Base-by-base conservation (phyloP, 257 asterid species). In the Cynanchum wilfordii region DNA sequence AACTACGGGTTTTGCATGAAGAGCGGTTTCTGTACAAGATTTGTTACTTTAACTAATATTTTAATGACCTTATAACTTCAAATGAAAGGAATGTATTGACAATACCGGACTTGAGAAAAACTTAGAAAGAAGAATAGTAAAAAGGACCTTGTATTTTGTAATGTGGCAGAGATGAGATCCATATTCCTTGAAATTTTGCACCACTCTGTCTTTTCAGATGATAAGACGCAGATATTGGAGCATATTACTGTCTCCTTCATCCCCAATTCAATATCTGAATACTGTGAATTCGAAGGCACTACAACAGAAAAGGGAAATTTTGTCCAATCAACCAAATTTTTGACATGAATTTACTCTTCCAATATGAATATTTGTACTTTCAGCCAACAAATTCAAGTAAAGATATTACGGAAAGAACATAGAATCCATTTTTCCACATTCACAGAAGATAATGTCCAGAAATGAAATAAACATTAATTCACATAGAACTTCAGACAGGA, bases 181-280 rank as follows among this genome's bases (percentile, higher is more conserved):
- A 80, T 85, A 76, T 87, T 88, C 89, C 88, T 94, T 20, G 89
- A 84, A 79, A 94, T 86, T 82, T 82, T 88, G 88, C 99, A 94
- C 97, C 97, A 91, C 77, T 84, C 87, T 74, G 75, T 86, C 80
- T 85, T 85, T 50, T 69, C 93, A 74, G 83, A 77, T 25, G 83
- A 73, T 69, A 85, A 79, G 73, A 63, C 72, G 78, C 75, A 85
- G 1, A 81, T 79, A 76, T 83, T 89, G 19, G 92, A 88, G 82
- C 86, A 83, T 67, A 94, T 70, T 54, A 84, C 72, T 42, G 78
- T 79, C 82, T 84, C 93, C 76, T 81, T 76, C 40, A 76, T 79
- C 72, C 75, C 86, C 87, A 94, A 79, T 72, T 87, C 95, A 75
- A 94, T 81, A 81, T 87, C 97, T 10, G 92, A 78, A 82, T 73